A percentile compares a stretch with the other conserved stretches of the same genome.
Evolutionary conservation across 345 rosid genomes (phyloP).

Genomic region (Camelina sativa): DNA sequence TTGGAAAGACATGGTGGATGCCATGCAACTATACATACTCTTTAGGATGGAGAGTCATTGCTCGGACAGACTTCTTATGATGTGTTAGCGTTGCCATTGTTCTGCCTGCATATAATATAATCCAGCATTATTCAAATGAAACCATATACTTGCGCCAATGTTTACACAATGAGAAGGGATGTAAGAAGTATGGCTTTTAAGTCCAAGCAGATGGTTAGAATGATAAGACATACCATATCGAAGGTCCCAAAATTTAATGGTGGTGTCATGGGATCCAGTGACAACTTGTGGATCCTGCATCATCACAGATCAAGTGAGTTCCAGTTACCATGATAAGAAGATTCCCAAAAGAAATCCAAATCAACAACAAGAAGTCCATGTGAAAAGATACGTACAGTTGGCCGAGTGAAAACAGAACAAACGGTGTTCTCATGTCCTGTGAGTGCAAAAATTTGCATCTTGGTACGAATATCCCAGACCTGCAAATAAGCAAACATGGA

Average conservation of each 20-base stretch:
- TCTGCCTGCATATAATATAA: conserved; percentile 63
- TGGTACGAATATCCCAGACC: conserved; percentile 99
- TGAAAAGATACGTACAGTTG: conserved; percentile 59
- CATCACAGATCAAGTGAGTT: conserved; percentile 30
- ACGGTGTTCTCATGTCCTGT: conserved; percentile 97
- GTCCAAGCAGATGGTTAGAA: not conserved
- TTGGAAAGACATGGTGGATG: conserved; percentile 11
- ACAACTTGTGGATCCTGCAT: conserved; percentile 98
- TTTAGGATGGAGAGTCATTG: conserved; percentile 91
- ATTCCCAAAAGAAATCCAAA: not conserved
- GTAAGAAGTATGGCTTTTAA: not conserved
- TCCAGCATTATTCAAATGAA: conserved; percentile 6
- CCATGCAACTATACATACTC: conserved; percentile 58
- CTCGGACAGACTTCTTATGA: conserved; percentile 98
- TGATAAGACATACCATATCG: conserved; percentile 70
- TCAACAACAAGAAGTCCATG: conserved; percentile 3
- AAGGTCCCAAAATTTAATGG: conserved; percentile 98
- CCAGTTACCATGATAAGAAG: not conserved
- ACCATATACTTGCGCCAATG: conserved; percentile 14
- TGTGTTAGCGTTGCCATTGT: conserved; percentile 94
- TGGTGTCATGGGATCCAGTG: conserved; percentile 95
- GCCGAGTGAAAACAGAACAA: conserved; percentile 93
- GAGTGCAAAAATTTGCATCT: conserved; percentile 94
- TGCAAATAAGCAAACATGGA: conserved; percentile 47
- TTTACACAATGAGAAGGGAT: not conserved